These are phyloP conservation scores for Hemileccinum rubropunctum DNA, from an alignment of 768 basidiomycete species.

Conservation along the genomic window DNA sequence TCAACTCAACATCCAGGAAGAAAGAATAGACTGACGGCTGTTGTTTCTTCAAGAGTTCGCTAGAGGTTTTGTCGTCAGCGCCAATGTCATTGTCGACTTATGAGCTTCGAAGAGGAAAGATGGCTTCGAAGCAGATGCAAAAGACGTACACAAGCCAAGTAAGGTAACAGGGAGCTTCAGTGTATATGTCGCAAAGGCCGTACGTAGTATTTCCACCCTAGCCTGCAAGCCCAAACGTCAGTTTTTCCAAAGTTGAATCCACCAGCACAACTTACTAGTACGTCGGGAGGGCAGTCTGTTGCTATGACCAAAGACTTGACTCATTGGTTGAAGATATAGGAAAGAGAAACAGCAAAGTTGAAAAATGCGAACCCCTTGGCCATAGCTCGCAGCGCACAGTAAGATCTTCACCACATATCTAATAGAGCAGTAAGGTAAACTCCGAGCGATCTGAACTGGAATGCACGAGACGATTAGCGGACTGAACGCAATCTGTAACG, in stretches of 20 bases:
- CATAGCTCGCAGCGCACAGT: conserved; percentile 35
- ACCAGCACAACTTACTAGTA: conserved; percentile 4
- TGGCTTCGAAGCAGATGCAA: conserved; percentile 38
- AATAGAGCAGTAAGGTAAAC: background rate
- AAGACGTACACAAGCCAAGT: conserved; percentile 34
- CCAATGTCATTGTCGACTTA: background rate
- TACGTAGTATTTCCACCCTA: conserved; percentile 45
- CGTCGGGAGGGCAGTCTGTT: conserved; percentile 28
- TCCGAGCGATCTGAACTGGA: background rate
- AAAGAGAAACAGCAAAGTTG: conserved; percentile 35
- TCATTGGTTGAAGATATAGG: conserved; percentile 42
- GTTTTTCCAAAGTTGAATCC: too few relatives aligned
- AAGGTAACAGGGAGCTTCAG: background rate
- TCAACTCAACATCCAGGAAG: background rate
- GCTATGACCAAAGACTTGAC: conserved; percentile 12
- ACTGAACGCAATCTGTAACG: conserved; percentile 32
- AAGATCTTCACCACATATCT: conserved; percentile 41
- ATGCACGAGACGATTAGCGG: conserved; percentile 37
- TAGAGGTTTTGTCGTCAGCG: background rate
- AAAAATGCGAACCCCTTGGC: conserved; percentile 39
- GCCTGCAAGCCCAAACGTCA: conserved; percentile 4
- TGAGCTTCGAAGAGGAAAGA: conserved; percentile 25
- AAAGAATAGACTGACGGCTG: too few relatives aligned
- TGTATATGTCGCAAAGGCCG: conserved; percentile 1
- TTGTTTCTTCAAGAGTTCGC: too few relatives aligned